Conservation (phyloP, 2,329 filamentous ascomycete genomes). For the Xylaria sp. region DNA sequence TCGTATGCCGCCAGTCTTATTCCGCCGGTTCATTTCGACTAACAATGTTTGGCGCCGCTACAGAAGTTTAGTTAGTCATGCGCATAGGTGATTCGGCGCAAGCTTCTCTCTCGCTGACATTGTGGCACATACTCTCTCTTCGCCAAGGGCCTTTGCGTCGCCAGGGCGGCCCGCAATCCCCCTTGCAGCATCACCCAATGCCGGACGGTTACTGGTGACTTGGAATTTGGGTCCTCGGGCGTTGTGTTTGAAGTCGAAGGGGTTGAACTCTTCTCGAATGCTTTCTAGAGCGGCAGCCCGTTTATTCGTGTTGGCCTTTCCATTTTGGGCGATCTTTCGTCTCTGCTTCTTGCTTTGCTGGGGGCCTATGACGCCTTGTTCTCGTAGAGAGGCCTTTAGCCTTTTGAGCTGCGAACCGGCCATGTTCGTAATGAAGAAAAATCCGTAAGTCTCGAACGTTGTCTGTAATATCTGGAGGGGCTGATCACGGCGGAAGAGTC, state of each 20-base stretch:
- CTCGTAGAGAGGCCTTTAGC: slow-evolving; percentile 88
- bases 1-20: slow-evolving; percentile 91
- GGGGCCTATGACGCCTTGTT: slow-evolving; percentile 89
- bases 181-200: slow-evolving; percentile 63
- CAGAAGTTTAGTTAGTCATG: slow-evolving; percentile 35
- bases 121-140: slow-evolving; percentile 74
- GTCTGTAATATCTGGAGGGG: slow-evolving; percentile 30
- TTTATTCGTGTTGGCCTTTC: slow-evolving; percentile 74
- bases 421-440: slow-evolving; percentile 65
- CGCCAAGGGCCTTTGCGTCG: slow-evolving; percentile 84
- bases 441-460: neutral
- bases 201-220: slow-evolving; percentile 75
- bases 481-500: slow-evolving; percentile 5
- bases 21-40: slow-evolving; percentile 88
- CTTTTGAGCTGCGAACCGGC: slow-evolving; percentile 96
- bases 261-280: slow-evolving; percentile 97
- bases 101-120: neutral
- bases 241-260: slow-evolving; percentile 91
- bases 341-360: slow-evolving; percentile 97
- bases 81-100: slow-evolving; percentile 11
- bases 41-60: slow-evolving; percentile 83
- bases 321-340: slow-evolving; percentile 76
- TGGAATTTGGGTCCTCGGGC: slow-evolving; percentile 85
- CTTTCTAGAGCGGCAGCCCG: slow-evolving; percentile 81
- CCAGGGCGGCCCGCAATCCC: slow-evolving; percentile 80